phyloP scores from a whole-genome alignment of 2,329 filamentous ascomycete species.

The Chaetomium olivaceum region DNA sequence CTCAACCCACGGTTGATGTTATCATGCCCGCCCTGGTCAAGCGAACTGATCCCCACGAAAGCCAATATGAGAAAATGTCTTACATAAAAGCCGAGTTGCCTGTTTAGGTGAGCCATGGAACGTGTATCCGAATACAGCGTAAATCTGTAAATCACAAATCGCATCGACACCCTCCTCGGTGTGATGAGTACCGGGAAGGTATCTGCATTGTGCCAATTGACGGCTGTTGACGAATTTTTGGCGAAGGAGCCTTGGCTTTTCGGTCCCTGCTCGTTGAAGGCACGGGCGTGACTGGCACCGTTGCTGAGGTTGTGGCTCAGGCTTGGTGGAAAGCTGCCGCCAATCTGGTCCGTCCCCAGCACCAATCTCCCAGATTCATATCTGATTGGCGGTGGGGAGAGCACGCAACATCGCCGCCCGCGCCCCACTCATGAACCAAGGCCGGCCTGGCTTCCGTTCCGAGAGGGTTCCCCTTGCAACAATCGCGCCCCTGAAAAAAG shows the following conservation, averaged over 20 bases:
- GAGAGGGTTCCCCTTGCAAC: conserved; percentile 14
- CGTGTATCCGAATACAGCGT: background rate
- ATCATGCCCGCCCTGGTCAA: background rate
- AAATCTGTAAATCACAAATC: background rate
- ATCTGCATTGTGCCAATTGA: background rate
- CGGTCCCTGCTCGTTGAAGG: background rate
- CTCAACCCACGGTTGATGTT: background rate
- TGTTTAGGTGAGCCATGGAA: background rate
- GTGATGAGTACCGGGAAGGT: background rate
- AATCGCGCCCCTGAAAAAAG: conserved; percentile 14
- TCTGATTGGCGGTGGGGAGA: conserved; percentile 27
- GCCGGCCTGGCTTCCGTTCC: conserved; percentile 16
- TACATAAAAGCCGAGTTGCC: background rate
- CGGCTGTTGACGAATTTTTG: conserved; percentile 1
- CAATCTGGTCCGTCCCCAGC: conserved; percentile 20
- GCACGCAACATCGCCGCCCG: conserved; percentile 24
- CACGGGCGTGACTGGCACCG: background rate
- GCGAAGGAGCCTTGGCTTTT: background rate
- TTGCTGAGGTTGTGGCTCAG: background rate
- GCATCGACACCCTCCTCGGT: background rate
- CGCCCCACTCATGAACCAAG: conserved; percentile 1
- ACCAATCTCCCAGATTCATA: conserved; percentile 30
- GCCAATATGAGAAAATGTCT: background rate
- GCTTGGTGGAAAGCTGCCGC: conserved; percentile 8
- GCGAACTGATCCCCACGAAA: background rate